These are phyloP conservation scores for Suillus hirtellus DNA, from an alignment of 768 basidiomycete species.

Conservation along the genomic window DNA sequence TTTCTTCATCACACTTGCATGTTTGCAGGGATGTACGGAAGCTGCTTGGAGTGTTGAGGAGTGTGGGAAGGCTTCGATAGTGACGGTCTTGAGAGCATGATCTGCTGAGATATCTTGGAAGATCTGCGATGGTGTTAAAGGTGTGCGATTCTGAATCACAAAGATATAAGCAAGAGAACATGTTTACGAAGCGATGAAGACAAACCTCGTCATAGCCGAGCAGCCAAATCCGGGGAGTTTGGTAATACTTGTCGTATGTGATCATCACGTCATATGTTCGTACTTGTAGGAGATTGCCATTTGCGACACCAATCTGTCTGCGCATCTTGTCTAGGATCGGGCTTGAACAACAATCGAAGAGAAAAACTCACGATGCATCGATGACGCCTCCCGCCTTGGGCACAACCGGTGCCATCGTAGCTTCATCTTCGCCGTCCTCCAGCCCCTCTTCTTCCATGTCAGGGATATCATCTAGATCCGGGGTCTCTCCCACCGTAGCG, in stretches of 20 bases:
- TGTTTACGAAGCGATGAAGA: conserved; percentile 6
- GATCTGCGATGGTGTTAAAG: conserved; percentile 85
- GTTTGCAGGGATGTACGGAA: conserved; percentile 97
- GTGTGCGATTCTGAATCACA: conserved; percentile 70
- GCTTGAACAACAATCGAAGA: not conserved
- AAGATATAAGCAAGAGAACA: conserved; percentile 3
- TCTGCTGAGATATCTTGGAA: conserved; percentile 98
- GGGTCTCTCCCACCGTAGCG: conserved; percentile 56
- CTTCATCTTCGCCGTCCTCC: conserved; percentile 86
- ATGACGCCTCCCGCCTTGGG: conserved; percentile 46
- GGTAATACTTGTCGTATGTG: conserved; percentile 99
- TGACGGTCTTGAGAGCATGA: conserved; percentile 97
- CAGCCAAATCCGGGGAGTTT: conserved; percentile 97
- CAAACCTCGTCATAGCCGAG: conserved; percentile 94
- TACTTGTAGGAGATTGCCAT: conserved; percentile 88
- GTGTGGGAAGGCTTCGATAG: conserved; percentile 98
- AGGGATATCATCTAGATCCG: conserved; percentile 95
- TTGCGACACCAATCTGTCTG: conserved; percentile 66
- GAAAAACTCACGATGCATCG: conserved; percentile 48
- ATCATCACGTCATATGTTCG: conserved; percentile 99
- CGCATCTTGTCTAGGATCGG: conserved; percentile 12
- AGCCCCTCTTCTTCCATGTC: conserved; percentile 98
- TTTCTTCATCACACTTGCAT: conserved; percentile 99
- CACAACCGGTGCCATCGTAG: conserved; percentile 69
- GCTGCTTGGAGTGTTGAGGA: conserved; percentile 82